A percentile compares a stretch with the other conserved stretches of the same genome.
Conservation (phyloP, 2,329 filamentous ascomycete species). For the Cytospora piceicola region DNA sequence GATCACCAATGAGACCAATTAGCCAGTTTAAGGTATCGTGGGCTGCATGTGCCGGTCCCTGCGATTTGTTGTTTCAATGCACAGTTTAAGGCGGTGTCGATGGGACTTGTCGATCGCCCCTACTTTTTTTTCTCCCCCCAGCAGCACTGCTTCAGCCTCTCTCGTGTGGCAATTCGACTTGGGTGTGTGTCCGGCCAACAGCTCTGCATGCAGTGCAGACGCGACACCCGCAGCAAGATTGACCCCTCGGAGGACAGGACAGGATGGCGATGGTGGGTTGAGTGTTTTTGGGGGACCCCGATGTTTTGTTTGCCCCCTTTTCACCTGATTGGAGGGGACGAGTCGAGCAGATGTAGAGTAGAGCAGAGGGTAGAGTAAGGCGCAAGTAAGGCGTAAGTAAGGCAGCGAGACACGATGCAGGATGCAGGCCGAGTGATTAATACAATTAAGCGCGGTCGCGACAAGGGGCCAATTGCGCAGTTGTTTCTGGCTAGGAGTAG, state of each 20-base stretch:
- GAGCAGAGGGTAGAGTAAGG: neutral
- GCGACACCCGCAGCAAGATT: conserved; percentile 26
- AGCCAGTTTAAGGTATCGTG: conserved; percentile 48
- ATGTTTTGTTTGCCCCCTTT: conserved; percentile 22
- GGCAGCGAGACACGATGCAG: neutral
- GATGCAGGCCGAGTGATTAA: neutral
- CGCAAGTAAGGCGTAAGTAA: neutral
- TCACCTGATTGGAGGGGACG: neutral
- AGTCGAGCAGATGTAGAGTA: neutral
- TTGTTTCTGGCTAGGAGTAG: neutral
- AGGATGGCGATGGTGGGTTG: conserved; percentile 8
- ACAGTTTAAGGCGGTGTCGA: conserved; percentile 28
- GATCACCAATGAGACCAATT: conserved; percentile 41
- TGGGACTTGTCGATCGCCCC: conserved; percentile 21
- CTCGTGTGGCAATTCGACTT: conserved; percentile 15
- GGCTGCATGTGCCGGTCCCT: conserved; percentile 38
- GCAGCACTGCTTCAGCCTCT: neutral
- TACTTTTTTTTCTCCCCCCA: conserved; percentile 23
- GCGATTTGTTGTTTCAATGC: conserved; percentile 42
- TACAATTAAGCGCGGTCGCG: conserved; percentile 19
- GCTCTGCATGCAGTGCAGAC: conserved; percentile 26
- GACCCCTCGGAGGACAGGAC: conserved; percentile 2
- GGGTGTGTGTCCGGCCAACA: conserved; percentile 20
- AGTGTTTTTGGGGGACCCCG: conserved; percentile 12
- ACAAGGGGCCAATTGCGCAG: conserved; percentile 6